Percentiles rank a stretch among this genome's conserved stretches.
phyloP scores from a whole-genome alignment of 176 grass and related monocot species.

The Hyparrhenia diplandra region DNA sequence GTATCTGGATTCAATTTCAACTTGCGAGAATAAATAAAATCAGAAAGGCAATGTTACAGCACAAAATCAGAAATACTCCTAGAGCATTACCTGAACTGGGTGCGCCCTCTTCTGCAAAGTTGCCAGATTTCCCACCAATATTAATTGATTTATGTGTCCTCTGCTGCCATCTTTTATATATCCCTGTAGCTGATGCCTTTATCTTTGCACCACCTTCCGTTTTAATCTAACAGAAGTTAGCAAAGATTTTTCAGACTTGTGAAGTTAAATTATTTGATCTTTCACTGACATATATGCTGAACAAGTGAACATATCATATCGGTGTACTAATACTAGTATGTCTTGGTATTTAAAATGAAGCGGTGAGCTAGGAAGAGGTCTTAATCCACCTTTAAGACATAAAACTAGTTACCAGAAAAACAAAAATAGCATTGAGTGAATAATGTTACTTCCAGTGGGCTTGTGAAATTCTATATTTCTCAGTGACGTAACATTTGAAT shows the following conservation, averaged over 20 bases:
- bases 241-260: background rate
- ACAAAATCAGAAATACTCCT: background rate
- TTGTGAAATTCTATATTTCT: too few relatives aligned
- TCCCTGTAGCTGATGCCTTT: slow-evolving; percentile 63
- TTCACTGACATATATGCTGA: background rate
- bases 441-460: too few relatives aligned
- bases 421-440: too few relatives aligned
- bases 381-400: too few relatives aligned
- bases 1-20: background rate
- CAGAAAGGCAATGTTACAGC: background rate
- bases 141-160: slow-evolving; percentile 63
- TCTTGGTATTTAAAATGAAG: background rate
- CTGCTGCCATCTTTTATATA: slow-evolving; percentile 93
- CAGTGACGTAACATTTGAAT: background rate
- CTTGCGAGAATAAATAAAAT: background rate
- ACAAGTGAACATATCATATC: background rate
- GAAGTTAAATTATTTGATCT: background rate
- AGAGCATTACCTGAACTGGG: slow-evolving; percentile 38
- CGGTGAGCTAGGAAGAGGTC: background rate
- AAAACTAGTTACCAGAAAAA: too few relatives aligned
- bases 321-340: background rate
- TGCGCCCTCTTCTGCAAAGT: slow-evolving; percentile 30
- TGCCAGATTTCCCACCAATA: slow-evolving; percentile 44
- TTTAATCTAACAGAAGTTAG: slow-evolving; percentile 55
- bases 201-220: slow-evolving; percentile 65